phyloP scores from a whole-genome alignment of 2,329 filamentous ascomycete species.

The Aspergillus nomiae region DNA sequence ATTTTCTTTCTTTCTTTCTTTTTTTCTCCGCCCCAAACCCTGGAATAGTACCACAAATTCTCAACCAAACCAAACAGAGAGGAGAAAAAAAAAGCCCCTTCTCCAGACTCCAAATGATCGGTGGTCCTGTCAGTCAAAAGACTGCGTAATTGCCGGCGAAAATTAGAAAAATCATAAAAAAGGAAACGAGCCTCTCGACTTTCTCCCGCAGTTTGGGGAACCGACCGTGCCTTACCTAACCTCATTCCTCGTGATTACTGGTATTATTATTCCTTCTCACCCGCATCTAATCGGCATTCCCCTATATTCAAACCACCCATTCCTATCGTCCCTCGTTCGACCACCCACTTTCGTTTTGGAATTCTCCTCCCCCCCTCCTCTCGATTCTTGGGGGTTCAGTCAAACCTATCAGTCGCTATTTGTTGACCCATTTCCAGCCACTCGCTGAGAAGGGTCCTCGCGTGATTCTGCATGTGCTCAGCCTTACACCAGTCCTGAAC shows the following conservation, averaged over 20 bases:
- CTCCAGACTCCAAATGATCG: neutral
- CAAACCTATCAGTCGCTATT: neutral
- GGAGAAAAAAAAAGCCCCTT: neutral
- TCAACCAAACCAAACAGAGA: neutral
- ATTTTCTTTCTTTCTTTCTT: neutral
- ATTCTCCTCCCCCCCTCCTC: neutral
- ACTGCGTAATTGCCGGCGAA: slow-evolving; percentile 2
- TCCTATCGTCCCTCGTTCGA: neutral
- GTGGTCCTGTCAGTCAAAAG: neutral
- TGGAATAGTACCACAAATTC: neutral
- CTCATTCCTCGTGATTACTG: slow-evolving; percentile 3
- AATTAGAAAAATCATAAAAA: neutral
- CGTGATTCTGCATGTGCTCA: slow-evolving; percentile 19
- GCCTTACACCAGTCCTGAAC: slow-evolving; percentile 18
- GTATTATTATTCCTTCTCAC: neutral
- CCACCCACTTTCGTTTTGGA: neutral
- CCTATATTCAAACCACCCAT: slow-evolving; percentile 1
- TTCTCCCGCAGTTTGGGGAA: neutral
- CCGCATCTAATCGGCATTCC: neutral
- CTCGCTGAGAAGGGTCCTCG: slow-evolving; percentile 9
- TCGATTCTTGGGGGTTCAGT: neutral
- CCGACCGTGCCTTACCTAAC: neutral
- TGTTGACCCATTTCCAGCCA: neutral
- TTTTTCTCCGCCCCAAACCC: neutral
- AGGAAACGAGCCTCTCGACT: neutral